Evolutionary conservation across 257 asterid genomes (phyloP).

Genomic region (Ophiorrhiza pumila): DNA sequence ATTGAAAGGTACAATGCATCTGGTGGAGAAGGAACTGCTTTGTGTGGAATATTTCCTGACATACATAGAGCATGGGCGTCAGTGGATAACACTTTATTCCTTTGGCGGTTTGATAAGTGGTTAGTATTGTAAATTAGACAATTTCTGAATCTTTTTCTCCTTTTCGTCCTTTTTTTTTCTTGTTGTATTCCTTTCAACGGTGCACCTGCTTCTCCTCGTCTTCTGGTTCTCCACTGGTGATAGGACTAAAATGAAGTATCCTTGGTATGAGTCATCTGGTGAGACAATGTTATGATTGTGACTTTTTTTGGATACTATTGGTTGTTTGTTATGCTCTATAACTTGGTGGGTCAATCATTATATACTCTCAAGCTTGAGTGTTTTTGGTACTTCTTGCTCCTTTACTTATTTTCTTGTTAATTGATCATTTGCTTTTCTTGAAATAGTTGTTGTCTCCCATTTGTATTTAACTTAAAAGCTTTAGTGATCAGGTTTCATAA

Average conservation of each 20-base stretch:
- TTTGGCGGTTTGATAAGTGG: slow-evolving; percentile 98
- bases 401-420: neutral
- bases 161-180: no score
- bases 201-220: neutral
- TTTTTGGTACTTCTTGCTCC: neutral
- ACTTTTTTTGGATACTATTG: neutral
- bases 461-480: neutral
- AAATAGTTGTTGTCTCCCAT: neutral
- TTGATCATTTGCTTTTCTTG: neutral
- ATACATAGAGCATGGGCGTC: slow-evolving; percentile 98
- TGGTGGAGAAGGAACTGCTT: slow-evolving; percentile 97
- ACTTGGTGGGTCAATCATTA: neutral
- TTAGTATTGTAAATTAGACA: slow-evolving; percentile 28
- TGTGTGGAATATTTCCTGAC: slow-evolving; percentile 97
- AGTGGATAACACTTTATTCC: slow-evolving; percentile 82
- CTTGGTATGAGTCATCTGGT: neutral
- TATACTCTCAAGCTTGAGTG: neutral
- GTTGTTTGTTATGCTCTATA: neutral
- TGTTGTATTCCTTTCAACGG: no score
- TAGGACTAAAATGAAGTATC: neutral
- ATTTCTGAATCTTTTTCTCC: neutral
- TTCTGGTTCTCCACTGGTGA: neutral
- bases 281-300: neutral
- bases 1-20: slow-evolving; percentile 84
- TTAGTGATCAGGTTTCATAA: neutral